phyloP scores from a whole-genome alignment of 1,284 basidiomycete species.

The Hymenochaete sp. region DNA sequence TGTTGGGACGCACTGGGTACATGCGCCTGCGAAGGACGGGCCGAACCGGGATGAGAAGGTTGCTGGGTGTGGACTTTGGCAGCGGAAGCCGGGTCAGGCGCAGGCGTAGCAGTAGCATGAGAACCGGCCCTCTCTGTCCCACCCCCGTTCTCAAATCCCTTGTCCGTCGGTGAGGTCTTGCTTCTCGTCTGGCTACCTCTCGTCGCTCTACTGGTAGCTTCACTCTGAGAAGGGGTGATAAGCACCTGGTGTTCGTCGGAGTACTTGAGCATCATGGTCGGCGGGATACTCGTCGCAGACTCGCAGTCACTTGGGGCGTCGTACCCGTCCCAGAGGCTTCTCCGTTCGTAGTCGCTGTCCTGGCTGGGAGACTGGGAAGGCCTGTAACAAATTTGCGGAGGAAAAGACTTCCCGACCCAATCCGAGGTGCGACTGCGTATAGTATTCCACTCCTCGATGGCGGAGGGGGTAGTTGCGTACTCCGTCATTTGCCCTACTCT shows the following conservation, averaged over 20 bases:
- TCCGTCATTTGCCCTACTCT: constrained; percentile 48
- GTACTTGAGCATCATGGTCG: constrained; percentile 61
- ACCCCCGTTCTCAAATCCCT: constrained; percentile 5
- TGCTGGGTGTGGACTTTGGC: too few species aligned
- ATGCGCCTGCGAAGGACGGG: too few species aligned
- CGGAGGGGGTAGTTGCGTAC: constrained; percentile 51
- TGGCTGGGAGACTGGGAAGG: constrained; percentile 52
- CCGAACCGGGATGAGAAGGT: too few species aligned
- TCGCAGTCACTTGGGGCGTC: constrained; percentile 49
- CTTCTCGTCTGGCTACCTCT: background rate
- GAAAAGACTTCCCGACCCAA: constrained; percentile 42
- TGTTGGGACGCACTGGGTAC: too few species aligned
- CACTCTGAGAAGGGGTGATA: constrained; percentile 3
- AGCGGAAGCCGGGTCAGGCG: background rate
- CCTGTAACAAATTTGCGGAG: constrained; percentile 34
- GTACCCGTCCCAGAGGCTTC: constrained; percentile 28
- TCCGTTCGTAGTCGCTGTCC: constrained; percentile 30
- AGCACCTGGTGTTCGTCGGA: constrained; percentile 39
- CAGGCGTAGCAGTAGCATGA: background rate
- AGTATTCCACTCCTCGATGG: constrained; percentile 45
- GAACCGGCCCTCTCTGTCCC: constrained; percentile 8
- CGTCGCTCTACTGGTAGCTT: background rate
- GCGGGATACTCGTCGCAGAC: constrained; percentile 58
- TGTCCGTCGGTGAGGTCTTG: background rate
- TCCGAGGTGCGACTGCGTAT: constrained; percentile 49